A percentile compares a stretch with the other conserved stretches of the same genome.
phyloP scores from a whole-genome alignment of 345 rosid species.

The Eucalyptus curtisii region DNA sequence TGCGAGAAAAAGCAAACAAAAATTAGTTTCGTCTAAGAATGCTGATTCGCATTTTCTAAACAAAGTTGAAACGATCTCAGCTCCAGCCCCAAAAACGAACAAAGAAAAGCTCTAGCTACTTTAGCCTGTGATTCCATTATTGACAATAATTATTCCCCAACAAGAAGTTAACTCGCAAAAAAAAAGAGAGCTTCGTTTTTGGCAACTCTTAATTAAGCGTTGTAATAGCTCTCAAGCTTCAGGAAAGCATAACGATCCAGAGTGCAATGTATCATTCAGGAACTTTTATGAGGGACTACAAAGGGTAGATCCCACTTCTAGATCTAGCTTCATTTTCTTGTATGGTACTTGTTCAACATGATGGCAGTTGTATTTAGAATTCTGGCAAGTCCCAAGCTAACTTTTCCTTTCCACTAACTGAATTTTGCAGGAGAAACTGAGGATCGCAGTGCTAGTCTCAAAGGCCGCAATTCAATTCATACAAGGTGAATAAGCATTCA shows the following conservation, averaged over 20 bases:
- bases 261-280: not conserved
- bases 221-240: not conserved
- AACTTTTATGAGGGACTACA: not conserved
- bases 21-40: not conserved
- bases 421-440: slow-evolving; percentile 58
- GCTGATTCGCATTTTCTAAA: not conserved
- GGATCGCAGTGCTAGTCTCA: slow-evolving; percentile 85
- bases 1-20: not conserved
- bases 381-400: not conserved
- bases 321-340: not conserved
- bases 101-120: not conserved
- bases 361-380: not conserved
- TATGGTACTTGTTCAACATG: not conserved
- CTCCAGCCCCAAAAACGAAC: not conserved
- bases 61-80: not conserved
- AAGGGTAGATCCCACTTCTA: not conserved
- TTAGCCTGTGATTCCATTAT: not conserved
- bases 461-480: slow-evolving; percentile 87
- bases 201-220: not conserved
- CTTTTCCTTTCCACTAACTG: not conserved
- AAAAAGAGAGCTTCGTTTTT: not conserved
- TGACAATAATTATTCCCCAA: not conserved
- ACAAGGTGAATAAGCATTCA: slow-evolving; percentile 30
- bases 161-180: not conserved
- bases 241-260: not conserved